phyloP scores from a whole-genome alignment of 2,329 filamentous ascomycete genomes.

The Coniella lustricola region DNA sequence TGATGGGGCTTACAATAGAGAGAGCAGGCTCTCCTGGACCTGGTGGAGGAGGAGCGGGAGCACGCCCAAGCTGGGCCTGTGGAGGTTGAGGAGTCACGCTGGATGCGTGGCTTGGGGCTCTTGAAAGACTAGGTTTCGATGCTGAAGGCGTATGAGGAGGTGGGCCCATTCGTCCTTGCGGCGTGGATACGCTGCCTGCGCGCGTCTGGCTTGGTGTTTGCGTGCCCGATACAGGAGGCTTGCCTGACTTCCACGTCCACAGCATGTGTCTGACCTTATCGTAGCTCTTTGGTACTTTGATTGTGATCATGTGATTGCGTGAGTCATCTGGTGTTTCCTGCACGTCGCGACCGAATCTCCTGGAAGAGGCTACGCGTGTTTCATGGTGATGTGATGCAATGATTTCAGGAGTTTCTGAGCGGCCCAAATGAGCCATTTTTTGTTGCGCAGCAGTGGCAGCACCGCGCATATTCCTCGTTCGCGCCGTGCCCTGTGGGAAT shows the following conservation, averaged over 20 bases:
- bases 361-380: constrained; percentile 51
- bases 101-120: constrained; percentile 11
- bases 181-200: constrained; percentile 23
- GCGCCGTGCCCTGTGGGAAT: constrained; percentile 63
- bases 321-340: constrained; percentile 78
- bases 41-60: constrained; percentile 60
- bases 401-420: constrained; percentile 85
- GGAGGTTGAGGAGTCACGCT: constrained; percentile 33
- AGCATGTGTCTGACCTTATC: constrained; percentile 64
- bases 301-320: constrained; percentile 62
- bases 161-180: constrained; percentile 45
- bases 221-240: constrained; percentile 33
- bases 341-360: constrained; percentile 53
- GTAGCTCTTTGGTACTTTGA: constrained; percentile 55
- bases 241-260: constrained; percentile 34
- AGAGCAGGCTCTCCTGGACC: constrained; percentile 48
- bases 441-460: constrained; percentile 82
- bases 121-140: constrained; percentile 16
- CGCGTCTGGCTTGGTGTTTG: constrained; percentile 37
- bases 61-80: constrained; percentile 48
- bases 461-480: constrained; percentile 82
- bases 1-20: constrained; percentile 49
- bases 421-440: constrained; percentile 72
- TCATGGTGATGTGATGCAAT: constrained; percentile 61
- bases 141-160: constrained; percentile 35